Percentiles rank a stretch among this genome's conserved stretches.
phyloP scores from a whole-genome alignment of 805 yeast species.

The Suhomyces xylopsoci region DNA sequence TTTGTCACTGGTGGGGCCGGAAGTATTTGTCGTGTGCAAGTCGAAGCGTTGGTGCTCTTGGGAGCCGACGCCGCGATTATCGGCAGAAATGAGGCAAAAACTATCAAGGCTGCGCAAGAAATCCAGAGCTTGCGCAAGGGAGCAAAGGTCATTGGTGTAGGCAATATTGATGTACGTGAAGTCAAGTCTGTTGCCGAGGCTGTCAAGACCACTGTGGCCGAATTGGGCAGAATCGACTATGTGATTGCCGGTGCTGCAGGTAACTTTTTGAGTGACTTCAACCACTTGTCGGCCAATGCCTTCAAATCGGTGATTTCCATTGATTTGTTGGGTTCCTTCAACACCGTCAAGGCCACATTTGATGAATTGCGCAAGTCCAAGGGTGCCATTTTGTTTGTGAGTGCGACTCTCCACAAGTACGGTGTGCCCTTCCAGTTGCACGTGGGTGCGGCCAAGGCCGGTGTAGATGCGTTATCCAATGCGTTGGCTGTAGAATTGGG shows the following conservation, averaged over 20 bases:
- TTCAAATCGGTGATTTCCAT: conserved; percentile 85
- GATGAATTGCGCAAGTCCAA: conserved; percentile 59
- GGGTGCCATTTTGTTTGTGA: conserved; percentile 75
- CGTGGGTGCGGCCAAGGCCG: conserved; percentile 95
- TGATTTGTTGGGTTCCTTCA: conserved; percentile 84
- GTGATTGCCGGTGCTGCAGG: conserved; percentile 98
- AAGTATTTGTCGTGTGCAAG: conserved; percentile 87
- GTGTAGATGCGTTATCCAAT: conserved; percentile 82
- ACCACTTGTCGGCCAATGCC: conserved; percentile 77
- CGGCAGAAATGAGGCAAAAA: conserved; percentile 71
- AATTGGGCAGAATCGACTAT: conserved; percentile 76
- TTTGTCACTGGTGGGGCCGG: conserved; percentile 97
- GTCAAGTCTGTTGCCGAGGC: conserved; percentile 59
- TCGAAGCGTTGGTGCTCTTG: conserved; percentile 74
- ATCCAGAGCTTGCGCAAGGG: conserved; percentile 56
- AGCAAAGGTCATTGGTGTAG: conserved; percentile 66
- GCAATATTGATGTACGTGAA: conserved; percentile 76
- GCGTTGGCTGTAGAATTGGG: conserved; percentile 90
- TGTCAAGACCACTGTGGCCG: conserved; percentile 58
- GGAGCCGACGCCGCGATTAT: conserved; percentile 88
- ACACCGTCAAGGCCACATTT: conserved; percentile 81
- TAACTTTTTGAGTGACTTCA: conserved; percentile 79
- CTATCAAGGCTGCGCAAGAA: conserved; percentile 65
- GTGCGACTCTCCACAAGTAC: conserved; percentile 86
- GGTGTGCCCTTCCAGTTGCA: conserved; percentile 89